Evolutionary conservation across 495 filamentous ascomycete species (phyloP).

Genomic region (Talaromyces proteolyticus): DNA sequence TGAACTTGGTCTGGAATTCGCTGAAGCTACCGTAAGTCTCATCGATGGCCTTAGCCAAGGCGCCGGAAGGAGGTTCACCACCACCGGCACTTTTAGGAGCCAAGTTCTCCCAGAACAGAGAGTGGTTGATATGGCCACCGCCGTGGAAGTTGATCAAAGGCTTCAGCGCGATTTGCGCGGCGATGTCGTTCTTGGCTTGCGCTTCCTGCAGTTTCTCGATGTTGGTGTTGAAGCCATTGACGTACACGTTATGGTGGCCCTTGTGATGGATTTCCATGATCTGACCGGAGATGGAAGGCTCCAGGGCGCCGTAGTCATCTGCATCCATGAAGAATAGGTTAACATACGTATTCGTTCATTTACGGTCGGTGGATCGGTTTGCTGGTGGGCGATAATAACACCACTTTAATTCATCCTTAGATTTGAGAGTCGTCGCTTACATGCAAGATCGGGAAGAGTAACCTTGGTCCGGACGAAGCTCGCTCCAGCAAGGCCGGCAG

Average conservation of each 20-base stretch:
- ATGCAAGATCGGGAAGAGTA: constrained; percentile 89
- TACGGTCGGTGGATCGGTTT: too few species aligned
- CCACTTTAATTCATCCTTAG: not conserved
- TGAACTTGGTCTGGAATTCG: constrained; percentile 71
- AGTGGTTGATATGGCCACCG: constrained; percentile 89
- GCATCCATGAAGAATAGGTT: too few species aligned
- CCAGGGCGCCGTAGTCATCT: constrained; percentile 90
- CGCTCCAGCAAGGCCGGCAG: constrained; percentile 58
- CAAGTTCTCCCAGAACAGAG: constrained; percentile 90
- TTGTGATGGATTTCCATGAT: constrained; percentile 92
- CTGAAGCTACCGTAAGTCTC: constrained; percentile 68
- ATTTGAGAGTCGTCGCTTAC: constrained; percentile 43
- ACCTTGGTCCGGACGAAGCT: constrained; percentile 82
- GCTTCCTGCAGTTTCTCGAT: constrained; percentile 54
- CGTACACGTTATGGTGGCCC: constrained; percentile 68
- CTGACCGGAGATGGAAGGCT: constrained; percentile 89
- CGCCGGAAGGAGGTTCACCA: constrained; percentile 67
- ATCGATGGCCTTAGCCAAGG: constrained; percentile 66
- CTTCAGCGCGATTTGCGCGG: constrained; percentile 72
- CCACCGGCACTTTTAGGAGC: constrained; percentile 66
- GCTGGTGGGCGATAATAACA: too few species aligned
- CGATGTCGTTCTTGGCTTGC: constrained; percentile 42
- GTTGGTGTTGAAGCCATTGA: constrained; percentile 58
- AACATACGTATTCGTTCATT: too few species aligned
- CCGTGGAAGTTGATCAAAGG: constrained; percentile 95